Evolutionary conservation across 495 filamentous ascomycete species (phyloP), one percentile per base, ranked within the genome.

Genomic region (Chaetomidium leptoderma): DNA sequence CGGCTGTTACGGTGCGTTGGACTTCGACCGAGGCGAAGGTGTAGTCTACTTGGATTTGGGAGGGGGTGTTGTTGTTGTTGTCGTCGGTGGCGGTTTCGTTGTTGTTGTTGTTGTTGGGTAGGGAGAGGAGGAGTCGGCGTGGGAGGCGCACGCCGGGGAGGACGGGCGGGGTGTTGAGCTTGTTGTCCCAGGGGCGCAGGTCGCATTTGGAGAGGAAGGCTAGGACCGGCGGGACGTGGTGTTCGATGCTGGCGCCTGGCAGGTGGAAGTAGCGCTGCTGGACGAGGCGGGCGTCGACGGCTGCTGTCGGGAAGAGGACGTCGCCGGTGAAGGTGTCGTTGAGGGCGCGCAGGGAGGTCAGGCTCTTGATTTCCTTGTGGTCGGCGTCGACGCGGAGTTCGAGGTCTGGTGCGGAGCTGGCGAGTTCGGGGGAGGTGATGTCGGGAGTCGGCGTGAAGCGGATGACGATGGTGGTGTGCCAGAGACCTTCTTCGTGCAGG

Each of bases 11-110:
- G 42, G 64, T 62, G 24, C 70, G 69, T 8, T 71, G 69, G 8
- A 76, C 60, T 47, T 83, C 78, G 7, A 79, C 53, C 3, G 74
- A 74, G 27, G 68, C 70, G 59, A 79, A 77, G 21, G 71, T 60
- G 69, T 83, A 82, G 35, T 71, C 57, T 10, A 78, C 62, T 23
- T 66, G 53, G 24, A 73, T 21, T 24, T 65, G 32, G 14, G 69
- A 27, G 11, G 14, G 13, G 3, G 24, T 21, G 53, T 13, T 11
- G 37, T 32, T 37, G 23, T 17, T 14, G 16, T 21, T 35, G 19
- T n/a, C 13, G 30, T 42, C 23, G 5, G 7, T 10, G 17, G 17
- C 50, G 33, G 17, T 50, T 23, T 9, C 30, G 39, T 11, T 53
- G 21, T 16, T 48, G n/a, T 26, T 13, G 8, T 29, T 24, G 24